A percentile compares a stretch with the other conserved stretches of the same genome.
These are phyloP conservation scores for Alternaria ventricosa DNA, from an alignment of 2,329 filamentous ascomycete species.

Conservation along the genomic window DNA sequence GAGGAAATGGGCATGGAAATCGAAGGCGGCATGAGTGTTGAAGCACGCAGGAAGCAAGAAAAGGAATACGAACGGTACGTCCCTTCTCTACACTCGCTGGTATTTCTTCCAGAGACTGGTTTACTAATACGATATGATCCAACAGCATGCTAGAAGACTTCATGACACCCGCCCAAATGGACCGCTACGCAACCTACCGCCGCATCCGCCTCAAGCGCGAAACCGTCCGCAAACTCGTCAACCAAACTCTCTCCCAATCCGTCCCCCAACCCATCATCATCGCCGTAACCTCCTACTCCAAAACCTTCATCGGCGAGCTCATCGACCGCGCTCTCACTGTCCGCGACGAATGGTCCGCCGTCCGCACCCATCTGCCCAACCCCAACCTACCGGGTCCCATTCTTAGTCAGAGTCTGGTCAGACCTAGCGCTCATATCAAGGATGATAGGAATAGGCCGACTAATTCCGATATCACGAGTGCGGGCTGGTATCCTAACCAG, in stretches of 20 bases:
- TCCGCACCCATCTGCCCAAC: constrained; percentile 47
- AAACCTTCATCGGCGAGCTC: constrained; percentile 77
- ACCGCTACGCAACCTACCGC: constrained; percentile 74
- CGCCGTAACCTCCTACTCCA: constrained; percentile 77
- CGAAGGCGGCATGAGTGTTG: constrained; percentile 59
- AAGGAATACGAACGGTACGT: constrained; percentile 65
- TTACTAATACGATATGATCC: background rate
- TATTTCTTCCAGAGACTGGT: background rate
- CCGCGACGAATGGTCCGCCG: constrained; percentile 73
- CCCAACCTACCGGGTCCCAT: constrained; percentile 33
- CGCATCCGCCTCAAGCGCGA: constrained; percentile 71
- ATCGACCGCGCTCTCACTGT: constrained; percentile 74
- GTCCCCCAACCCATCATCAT: constrained; percentile 76
- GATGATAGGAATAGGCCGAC: constrained; percentile 36
- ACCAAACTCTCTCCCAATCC: constrained; percentile 80
- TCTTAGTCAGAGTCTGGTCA: constrained; percentile 34
- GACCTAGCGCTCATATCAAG: constrained; percentile 39
- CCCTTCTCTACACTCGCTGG: background rate
- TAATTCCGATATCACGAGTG: constrained; percentile 33
- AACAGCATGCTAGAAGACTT: constrained; percentile 65
- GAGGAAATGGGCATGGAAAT: constrained; percentile 54
- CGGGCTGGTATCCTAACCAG: constrained; percentile 33
- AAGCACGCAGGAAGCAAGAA: constrained; percentile 68
- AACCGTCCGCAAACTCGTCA: constrained; percentile 76
- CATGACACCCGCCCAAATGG: constrained; percentile 71